phyloP scores from a whole-genome alignment of 1,284 basidiomycete genomes.

The Neonothopanus nambi region DNA sequence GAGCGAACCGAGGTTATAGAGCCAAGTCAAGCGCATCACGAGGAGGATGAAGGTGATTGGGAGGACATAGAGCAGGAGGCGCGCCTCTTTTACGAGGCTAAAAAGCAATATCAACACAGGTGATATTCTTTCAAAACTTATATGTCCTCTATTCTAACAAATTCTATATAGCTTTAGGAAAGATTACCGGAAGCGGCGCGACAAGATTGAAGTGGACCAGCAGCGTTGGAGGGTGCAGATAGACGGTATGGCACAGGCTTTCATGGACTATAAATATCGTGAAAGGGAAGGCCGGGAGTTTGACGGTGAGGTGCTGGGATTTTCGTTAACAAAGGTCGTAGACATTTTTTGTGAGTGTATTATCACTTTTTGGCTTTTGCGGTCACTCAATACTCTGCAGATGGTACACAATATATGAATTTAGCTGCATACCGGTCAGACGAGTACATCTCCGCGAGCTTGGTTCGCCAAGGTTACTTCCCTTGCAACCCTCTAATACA shows the following conservation, averaged over 20 bases:
- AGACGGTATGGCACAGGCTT: neutral
- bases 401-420: neutral
- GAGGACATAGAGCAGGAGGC: neutral
- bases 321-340: neutral
- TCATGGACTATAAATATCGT: constrained; percentile 1
- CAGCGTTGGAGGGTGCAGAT: constrained; percentile 5
- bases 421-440: neutral
- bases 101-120: neutral
- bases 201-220: constrained; percentile 1
- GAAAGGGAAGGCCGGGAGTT: neutral
- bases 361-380: neutral
- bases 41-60: neutral
- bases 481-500: constrained; percentile 8
- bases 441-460: constrained; percentile 1
- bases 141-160: neutral
- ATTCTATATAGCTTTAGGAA: neutral
- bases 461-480: constrained; percentile 6
- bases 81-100: neutral
- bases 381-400: neutral
- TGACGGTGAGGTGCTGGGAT: neutral
- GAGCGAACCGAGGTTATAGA: no score
- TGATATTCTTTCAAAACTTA: neutral
- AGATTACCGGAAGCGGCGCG: neutral
- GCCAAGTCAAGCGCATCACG: neutral
- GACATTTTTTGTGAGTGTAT: constrained; percentile 2